These are phyloP conservation scores for Botrytis galanthina DNA, from an alignment of 2,329 filamentous ascomycete genomes.

Conservation along the genomic window DNA sequence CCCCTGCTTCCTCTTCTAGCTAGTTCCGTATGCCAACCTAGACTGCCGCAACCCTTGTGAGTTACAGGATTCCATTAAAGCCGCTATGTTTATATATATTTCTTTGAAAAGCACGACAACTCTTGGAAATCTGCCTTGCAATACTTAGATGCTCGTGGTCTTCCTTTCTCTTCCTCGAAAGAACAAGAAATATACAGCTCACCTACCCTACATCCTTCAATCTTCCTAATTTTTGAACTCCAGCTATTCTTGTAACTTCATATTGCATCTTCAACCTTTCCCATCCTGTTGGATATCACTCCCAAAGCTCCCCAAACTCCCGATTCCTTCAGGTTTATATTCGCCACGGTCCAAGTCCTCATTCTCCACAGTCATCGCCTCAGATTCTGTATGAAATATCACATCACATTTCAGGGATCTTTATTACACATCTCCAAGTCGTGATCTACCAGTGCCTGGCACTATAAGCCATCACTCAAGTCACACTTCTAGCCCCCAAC, in stretches of 20 bases:
- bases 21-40: constrained; percentile 5
- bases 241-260: constrained; percentile 16
- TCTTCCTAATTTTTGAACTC: not conserved
- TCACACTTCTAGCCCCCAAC: constrained; percentile 23
- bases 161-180: constrained; percentile 12
- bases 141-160: constrained; percentile 19
- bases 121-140: constrained; percentile 19
- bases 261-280: constrained; percentile 1
- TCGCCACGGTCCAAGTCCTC: not conserved
- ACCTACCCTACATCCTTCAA: constrained; percentile 18
- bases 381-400: constrained; percentile 18
- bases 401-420: constrained; percentile 18
- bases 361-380: constrained; percentile 16
- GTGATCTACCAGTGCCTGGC: constrained; percentile 1
- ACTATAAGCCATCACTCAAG: constrained; percentile 2
- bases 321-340: constrained; percentile 6
- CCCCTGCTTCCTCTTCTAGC: constrained; percentile 2
- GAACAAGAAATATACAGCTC: constrained; percentile 9
- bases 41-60: constrained; percentile 18
- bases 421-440: constrained; percentile 4
- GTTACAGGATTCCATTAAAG: constrained; percentile 12
- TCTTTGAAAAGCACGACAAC: constrained; percentile 17
- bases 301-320: constrained; percentile 2
- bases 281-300: constrained; percentile 6
- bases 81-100: constrained; percentile 19